Base-by-base conservation (phyloP, 345 rosid genomes). In the Hypericum perforatum region DNA sequence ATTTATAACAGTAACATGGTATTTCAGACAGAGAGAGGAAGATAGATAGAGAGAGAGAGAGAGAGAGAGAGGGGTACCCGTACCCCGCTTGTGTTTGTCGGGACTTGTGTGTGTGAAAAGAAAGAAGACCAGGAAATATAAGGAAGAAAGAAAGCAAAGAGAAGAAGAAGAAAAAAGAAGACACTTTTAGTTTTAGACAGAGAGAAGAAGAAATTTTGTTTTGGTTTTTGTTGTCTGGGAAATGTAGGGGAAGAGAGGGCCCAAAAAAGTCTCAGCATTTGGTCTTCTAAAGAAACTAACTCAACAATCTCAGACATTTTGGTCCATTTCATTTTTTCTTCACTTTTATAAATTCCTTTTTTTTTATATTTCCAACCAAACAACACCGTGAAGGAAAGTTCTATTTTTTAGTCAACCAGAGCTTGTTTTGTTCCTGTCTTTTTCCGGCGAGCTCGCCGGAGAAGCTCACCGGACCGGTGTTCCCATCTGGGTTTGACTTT, bases 241-340 rank as follows among this genome's bases (percentile, higher is more conserved):
- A 38, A 39, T 72, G 78, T 70, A 48, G 80, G 75, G 75, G 65
- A 57, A 70, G 69, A 55, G 38, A 45, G 76, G 77, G 73, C 70
- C 52, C 74, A 22, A 22, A n/a, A 78, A 62, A 59, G 65, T 53
- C 62, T 64, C 67, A 51, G 63, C 74, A 55, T 64, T 58, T 63
- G 52, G 70, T 66, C 70, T 22, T 57, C 57, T 57, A 6, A 52
- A n/a, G 29, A 49, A n/a, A n/a, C n/a, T n/a, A n/a, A 14, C 67
- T 63, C 45, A 37, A 39, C 67, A 64, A 5, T 40, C 47, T 37
- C 9, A 32, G 39, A 39, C 61, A 16, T 7, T 22, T 22, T 22
- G 32, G 32, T 22, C 32, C 32, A 22, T 22, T 22, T 37, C 57
- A 2, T 11, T n/a, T 32, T 29, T 36, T 6, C 5, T 53, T 14